Evolutionary conservation across 139 green algal genomes (phyloP).

Genomic region (Diplosphaera chodatii): DNA sequence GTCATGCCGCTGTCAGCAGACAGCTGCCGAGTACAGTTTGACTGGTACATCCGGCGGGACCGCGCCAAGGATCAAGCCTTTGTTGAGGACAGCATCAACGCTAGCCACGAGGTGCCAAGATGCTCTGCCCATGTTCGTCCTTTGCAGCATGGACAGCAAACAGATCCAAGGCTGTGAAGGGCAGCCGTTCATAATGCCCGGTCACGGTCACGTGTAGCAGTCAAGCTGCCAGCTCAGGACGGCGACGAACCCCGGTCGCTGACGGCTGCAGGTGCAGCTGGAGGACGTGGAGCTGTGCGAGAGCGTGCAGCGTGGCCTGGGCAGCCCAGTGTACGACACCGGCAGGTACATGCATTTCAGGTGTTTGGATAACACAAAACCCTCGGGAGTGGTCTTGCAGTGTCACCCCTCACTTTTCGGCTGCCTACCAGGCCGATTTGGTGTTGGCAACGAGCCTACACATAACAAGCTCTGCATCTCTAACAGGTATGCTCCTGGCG

Average conservation of each 20-base stretch:
- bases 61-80: constrained; percentile 5
- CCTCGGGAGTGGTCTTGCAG: too few relatives aligned
- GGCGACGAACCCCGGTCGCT: too few relatives aligned
- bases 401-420: too few relatives aligned
- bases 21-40: constrained; percentile 33
- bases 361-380: too few relatives aligned
- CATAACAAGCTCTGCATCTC: background rate
- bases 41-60: constrained; percentile 10
- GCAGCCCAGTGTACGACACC: constrained; percentile 25
- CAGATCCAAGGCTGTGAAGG: too few relatives aligned
- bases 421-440: too few relatives aligned
- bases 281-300: constrained; percentile 52
- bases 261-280: constrained; percentile 46
- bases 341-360: constrained; percentile 22
- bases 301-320: constrained; percentile 42
- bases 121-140: too few relatives aligned
- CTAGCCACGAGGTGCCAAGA: constrained; percentile 13
- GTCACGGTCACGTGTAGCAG: too few relatives aligned
- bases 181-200: too few relatives aligned
- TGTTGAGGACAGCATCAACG: constrained; percentile 18
- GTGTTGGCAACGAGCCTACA: too few relatives aligned
- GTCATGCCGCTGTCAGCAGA: constrained; percentile 25
- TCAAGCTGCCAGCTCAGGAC: too few relatives aligned
- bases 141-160: too few relatives aligned
- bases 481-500: constrained; percentile 39